Evolutionary conservation across 1,284 basidiomycete genomes (phyloP), one percentile per base, ranked within the genome.

Genomic region (Thelephora terrestris): DNA sequence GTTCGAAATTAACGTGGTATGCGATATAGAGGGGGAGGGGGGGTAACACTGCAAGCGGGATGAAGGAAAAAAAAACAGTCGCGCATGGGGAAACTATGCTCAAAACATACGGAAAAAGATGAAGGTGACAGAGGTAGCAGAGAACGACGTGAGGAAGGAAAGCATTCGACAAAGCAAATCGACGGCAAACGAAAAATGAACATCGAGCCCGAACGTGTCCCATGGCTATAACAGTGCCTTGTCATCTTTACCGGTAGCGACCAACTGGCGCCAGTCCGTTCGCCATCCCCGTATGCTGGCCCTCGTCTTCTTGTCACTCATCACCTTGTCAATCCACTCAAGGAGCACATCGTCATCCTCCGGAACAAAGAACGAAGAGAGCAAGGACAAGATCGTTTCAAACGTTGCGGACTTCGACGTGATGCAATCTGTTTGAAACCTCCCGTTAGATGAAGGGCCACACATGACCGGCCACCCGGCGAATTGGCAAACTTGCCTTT

Each of bases 311-410:
- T 75, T 77, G 66, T 88, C 78, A 17, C 70, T 73, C 10, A 94
- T 71, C 52, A 83, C 74, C 53, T 76, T 80, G 55, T 79, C 76
- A 47, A 95, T 80, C 91, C 91, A 97, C 1, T 69, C 64, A 56
- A 96, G 65, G 36, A 94, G 70, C 1, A 70, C 69, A 58, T 96
- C 79, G 54, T 96, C 92, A 60, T 91, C 81, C 63, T 93, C 86
- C 1, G 89, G 85, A 5, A 95, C 80, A 60, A 94, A 97, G 68
- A 91, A 94, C 7, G 89, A 92, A 1, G 90, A 93, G 3, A 97
- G 68, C 21, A 93, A 69, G 10, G 89, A 91, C 7, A 96, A 70
- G 34, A 95, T 81, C 3, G 85, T 91, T 66, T 97, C 93, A 63
- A 97, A 96, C 55, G 78, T 88, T n/a, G 91, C 91, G 16, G 77